Evolutionary conservation across 1,284 basidiomycete genomes (phyloP).

Genomic region (Trichosporon sp.): DNA sequence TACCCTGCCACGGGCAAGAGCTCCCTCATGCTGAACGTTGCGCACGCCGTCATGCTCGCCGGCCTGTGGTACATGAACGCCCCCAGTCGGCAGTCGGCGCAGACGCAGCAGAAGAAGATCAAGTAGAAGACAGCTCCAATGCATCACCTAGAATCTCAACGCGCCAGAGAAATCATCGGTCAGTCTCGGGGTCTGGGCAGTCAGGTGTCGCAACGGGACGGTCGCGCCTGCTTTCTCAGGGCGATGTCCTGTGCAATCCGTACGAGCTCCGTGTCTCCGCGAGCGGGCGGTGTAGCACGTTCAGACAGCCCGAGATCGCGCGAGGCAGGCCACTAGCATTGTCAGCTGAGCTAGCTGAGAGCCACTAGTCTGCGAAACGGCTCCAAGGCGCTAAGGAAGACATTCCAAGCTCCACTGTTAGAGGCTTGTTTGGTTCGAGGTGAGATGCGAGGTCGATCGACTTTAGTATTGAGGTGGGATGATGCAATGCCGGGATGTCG

Average conservation of each 20-base stretch:
- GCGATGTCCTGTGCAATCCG: neutral
- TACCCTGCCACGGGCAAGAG: slow-evolving; percentile 74
- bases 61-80: slow-evolving; percentile 52
- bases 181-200: too few relatives aligned
- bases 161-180: too few relatives aligned
- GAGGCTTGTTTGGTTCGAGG: neutral
- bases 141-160: neutral
- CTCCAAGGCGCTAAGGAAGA: neutral
- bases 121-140: neutral
- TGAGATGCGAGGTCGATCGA: neutral
- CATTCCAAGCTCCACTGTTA: neutral
- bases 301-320: neutral
- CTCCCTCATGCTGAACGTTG: slow-evolving; percentile 60
- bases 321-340: neutral
- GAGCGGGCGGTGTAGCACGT: too few relatives aligned
- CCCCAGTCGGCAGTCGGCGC: neutral
- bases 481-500: neutral
- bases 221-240: neutral
- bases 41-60: slow-evolving; percentile 59
- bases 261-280: too few relatives aligned
- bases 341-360: too few relatives aligned
- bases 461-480: neutral
- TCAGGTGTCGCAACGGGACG: neutral
- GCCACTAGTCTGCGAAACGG: too few relatives aligned
- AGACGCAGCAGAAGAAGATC: neutral